phyloP scores from a whole-genome alignment of 2,329 filamentous ascomycete genomes.

The Sporothrix variecibatus region DNA sequence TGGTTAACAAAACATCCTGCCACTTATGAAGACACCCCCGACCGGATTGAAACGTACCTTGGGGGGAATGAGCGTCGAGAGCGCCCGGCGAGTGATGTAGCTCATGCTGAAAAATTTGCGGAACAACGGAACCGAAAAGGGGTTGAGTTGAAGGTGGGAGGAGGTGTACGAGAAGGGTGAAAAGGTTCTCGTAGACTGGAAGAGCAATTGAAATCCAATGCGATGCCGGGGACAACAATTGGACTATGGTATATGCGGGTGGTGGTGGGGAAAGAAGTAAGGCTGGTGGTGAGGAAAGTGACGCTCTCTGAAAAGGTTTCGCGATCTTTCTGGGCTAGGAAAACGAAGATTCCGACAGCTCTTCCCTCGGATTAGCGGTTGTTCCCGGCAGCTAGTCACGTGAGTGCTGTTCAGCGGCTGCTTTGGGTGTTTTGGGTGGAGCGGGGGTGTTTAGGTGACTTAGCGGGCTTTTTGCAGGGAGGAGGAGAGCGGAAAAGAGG shows the following conservation, averaged over 20 bases:
- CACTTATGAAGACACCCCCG: not conserved
- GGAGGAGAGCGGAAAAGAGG: not conserved
- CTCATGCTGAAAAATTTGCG: conserved; percentile 71
- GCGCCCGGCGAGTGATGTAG: conserved; percentile 84
- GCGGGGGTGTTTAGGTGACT: not conserved
- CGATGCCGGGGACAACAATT: conserved; percentile 24
- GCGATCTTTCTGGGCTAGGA: conserved; percentile 22
- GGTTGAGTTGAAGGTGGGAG: conserved; percentile 27
- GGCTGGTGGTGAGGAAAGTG: conserved; percentile 11
- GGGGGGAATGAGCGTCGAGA: conserved; percentile 98
- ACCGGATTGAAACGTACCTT: conserved; percentile 67
- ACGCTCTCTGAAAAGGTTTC: conserved; percentile 25
- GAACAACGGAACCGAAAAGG: conserved; percentile 22
- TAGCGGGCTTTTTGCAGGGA: not conserved
- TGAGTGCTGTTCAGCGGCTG: not conserved
- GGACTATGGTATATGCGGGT: conserved; percentile 10
- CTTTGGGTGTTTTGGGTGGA: too few species aligned
- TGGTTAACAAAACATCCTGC: conserved; percentile 18
- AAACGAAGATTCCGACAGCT: conserved; percentile 31
- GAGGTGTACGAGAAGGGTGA: conserved; percentile 33
- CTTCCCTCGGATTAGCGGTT: conserved; percentile 37
- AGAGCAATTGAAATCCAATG: conserved; percentile 23
- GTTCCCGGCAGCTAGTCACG: conserved; percentile 39
- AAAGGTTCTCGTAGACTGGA: conserved; percentile 4
- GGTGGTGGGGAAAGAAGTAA: conserved; percentile 13